Conservation (phyloP, 2,329 filamentous ascomycete genomes). For the Fusarium solani-melongenae region DNA sequence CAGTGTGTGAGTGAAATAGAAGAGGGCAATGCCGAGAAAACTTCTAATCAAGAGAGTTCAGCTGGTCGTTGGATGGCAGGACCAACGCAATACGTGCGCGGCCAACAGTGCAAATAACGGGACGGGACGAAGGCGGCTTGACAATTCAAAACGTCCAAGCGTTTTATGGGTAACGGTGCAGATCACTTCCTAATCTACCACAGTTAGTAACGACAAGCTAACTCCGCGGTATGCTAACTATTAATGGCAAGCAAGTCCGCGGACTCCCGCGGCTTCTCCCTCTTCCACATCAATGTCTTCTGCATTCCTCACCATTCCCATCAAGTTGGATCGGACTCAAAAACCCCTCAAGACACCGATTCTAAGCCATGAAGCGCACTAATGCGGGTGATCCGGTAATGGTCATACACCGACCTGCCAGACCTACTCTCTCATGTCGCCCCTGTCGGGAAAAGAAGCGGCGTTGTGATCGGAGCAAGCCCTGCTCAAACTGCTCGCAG, state of each 20-base stretch:
- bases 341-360: background rate
- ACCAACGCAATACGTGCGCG: too few relatives aligned
- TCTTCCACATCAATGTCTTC: background rate
- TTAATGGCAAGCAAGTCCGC: background rate
- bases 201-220: too few relatives aligned
- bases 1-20: too few relatives aligned
- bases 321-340: background rate
- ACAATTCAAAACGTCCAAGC: background rate
- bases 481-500: background rate
- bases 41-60: too few relatives aligned
- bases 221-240: background rate
- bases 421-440: background rate
- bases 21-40: too few relatives aligned
- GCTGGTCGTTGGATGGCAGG: too few relatives aligned
- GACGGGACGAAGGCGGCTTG: background rate
- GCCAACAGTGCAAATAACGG: too few relatives aligned
- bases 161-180: background rate
- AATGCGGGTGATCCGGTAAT: background rate
- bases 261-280: background rate
- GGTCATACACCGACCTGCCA: background rate
- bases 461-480: background rate
- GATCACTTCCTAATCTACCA: background rate
- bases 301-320: background rate
- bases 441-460: conserved; percentile 2
- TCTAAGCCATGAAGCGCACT: background rate